Percentiles rank a stretch among this genome's conserved stretches.
Conservation (phyloP, 2,329 filamentous ascomycete species). For the Cordyceps militaris region DNA sequence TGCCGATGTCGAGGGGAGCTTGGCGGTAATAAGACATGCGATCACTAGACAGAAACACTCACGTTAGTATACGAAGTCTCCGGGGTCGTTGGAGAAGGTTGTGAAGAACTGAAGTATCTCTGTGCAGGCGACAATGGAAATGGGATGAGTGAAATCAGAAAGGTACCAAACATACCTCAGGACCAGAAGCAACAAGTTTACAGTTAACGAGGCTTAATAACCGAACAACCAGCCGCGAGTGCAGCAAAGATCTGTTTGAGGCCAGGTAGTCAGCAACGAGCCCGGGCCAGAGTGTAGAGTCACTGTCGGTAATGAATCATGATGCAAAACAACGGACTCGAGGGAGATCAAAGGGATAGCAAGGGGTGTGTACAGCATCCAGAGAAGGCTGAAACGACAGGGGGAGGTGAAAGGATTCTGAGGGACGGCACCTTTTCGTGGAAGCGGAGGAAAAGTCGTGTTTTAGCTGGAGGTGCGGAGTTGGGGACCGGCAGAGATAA, state of each 20-base stretch:
- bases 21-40: constrained; percentile 30
- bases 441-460: neutral
- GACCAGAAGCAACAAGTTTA: constrained; percentile 28
- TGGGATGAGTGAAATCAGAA: neutral
- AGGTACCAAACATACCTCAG: constrained; percentile 21
- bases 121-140: neutral
- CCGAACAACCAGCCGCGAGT: constrained; percentile 22
- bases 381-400: neutral
- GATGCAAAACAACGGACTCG: neutral
- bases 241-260: constrained; percentile 24
- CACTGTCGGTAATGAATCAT: too few relatives aligned
- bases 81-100: neutral
- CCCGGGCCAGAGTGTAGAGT: neutral
- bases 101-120: neutral
- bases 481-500: neutral
- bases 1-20: constrained; percentile 22
- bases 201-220: constrained; percentile 24
- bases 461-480: neutral
- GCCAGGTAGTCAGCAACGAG: constrained; percentile 6
- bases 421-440: constrained; percentile 3
- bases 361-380: neutral
- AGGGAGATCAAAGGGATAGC: neutral
- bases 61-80: neutral
- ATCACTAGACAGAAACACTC: constrained; percentile 14
- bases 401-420: neutral